Conservation (phyloP, 805 yeast species). For the Kodamaea nitidulidarum region DNA sequence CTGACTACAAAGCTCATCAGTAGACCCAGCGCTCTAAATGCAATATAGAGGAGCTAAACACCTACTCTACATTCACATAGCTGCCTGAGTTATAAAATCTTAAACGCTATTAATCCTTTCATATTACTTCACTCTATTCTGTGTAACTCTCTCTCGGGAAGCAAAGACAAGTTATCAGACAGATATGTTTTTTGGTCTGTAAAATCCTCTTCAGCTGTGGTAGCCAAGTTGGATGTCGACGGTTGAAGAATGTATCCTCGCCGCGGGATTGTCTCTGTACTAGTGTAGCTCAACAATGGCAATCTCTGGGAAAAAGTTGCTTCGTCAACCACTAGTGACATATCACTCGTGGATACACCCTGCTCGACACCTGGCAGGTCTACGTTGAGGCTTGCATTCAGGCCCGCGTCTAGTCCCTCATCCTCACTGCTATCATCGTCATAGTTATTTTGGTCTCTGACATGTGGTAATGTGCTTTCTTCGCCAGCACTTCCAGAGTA, state of each 20-base stretch:
- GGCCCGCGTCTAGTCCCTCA: not conserved
- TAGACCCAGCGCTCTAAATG: too few relatives aligned
- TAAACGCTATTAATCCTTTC: too few relatives aligned
- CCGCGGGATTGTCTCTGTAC: constrained; percentile 14
- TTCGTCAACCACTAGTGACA: constrained; percentile 13
- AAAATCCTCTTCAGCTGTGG: constrained; percentile 4
- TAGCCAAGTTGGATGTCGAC: constrained; percentile 1
- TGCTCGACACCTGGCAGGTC: too few relatives aligned
- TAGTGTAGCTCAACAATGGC: constrained; percentile 24
- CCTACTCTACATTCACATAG: too few relatives aligned
- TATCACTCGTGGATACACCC: not conserved
- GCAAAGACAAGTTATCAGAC: constrained; percentile 24
- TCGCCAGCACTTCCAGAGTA: too few relatives aligned
- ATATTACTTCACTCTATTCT: constrained; percentile 1
- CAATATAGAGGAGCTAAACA: too few relatives aligned
- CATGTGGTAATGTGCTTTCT: too few relatives aligned
- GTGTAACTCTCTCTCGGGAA: constrained; percentile 13
- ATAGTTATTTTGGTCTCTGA: too few relatives aligned
- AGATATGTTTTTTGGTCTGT: constrained; percentile 13
- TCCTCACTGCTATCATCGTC: constrained; percentile 12
- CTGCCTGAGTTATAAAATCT: too few relatives aligned
- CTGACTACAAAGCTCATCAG: too few relatives aligned
- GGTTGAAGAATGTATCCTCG: constrained; percentile 1
- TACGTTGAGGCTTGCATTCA: not conserved
- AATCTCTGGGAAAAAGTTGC: constrained; percentile 23